Conservation (phyloP, 2,329 filamentous ascomycete species). For the Phialophora verrucosa region DNA sequence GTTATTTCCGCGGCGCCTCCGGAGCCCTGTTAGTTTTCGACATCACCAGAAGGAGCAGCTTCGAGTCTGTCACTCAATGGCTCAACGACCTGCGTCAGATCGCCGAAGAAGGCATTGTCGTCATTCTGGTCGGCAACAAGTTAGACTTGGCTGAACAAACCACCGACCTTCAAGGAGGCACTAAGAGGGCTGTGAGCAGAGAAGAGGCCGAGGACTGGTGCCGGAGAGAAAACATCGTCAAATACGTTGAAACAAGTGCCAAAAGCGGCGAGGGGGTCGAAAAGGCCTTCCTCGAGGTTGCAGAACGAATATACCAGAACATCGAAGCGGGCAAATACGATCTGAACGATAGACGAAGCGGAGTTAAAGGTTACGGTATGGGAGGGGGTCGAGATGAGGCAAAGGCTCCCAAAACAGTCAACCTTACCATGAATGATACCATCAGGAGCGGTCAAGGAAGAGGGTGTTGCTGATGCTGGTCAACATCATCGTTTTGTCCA, state of each 20-base stretch:
- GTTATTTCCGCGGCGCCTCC: slow-evolving; percentile 84
- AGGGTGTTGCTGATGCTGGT: slow-evolving; percentile 38
- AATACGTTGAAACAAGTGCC: slow-evolving; percentile 95
- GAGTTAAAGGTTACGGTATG: slow-evolving; percentile 72
- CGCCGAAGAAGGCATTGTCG: slow-evolving; percentile 92
- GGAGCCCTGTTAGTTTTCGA: slow-evolving; percentile 91
- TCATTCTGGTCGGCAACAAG: slow-evolving; percentile 96
- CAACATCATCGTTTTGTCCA: neutral
- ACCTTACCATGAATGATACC: slow-evolving; percentile 55
- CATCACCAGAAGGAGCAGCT: slow-evolving; percentile 83
- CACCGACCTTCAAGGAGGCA: slow-evolving; percentile 49
- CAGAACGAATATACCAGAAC: slow-evolving; percentile 94
- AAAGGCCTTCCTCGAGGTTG: slow-evolving; percentile 87
- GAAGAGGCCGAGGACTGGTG: slow-evolving; percentile 93
- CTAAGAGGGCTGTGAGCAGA: slow-evolving; percentile 73
- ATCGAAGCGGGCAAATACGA: slow-evolving; percentile 96
- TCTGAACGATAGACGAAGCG: slow-evolving; percentile 87
- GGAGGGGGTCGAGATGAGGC: slow-evolving; percentile 45
- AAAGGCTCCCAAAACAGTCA: slow-evolving; percentile 49
- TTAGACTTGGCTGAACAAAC: slow-evolving; percentile 69
- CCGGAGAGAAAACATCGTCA: slow-evolving; percentile 78
- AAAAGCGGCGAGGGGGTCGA: slow-evolving; percentile 96
- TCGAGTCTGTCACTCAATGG: slow-evolving; percentile 89
- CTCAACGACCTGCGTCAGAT: slow-evolving; percentile 92
- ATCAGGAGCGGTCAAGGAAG: slow-evolving; percentile 50